phyloP scores from a whole-genome alignment of 495 filamentous ascomycete species.

The Penicillium diatomitis region DNA sequence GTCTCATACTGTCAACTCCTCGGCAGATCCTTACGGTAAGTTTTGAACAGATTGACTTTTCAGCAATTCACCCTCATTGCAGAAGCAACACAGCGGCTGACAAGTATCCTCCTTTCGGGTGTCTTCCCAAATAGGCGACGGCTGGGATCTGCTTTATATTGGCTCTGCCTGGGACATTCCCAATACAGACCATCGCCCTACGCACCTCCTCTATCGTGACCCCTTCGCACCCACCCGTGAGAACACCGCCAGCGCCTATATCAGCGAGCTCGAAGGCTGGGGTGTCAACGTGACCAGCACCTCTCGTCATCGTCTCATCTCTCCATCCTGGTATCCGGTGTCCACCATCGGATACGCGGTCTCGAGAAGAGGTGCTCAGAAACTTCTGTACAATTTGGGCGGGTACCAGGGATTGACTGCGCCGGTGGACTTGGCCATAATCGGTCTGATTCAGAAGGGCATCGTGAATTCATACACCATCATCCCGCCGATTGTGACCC shows the following conservation, averaged over 20 bases:
- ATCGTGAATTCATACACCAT: neutral
- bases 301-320: neutral
- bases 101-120: too few species aligned
- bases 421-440: neutral
- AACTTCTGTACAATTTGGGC: conserved; percentile 3
- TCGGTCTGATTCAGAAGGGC: neutral
- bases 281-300: neutral
- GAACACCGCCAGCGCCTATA: neutral
- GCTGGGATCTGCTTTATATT: neutral
- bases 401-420: neutral
- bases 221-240: neutral
- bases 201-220: neutral
- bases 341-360: conserved; percentile 1
- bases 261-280: neutral
- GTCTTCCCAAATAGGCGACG: too few species aligned
- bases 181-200: neutral
- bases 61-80: too few species aligned
- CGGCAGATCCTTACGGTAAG: neutral
- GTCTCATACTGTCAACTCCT: neutral
- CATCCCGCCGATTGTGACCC: neutral
- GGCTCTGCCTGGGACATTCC: neutral
- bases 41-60: too few species aligned
- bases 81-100: too few species aligned
- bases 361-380: conserved; percentile 1
- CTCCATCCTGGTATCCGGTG: conserved; percentile 3